Evolutionary conservation across 225 moss, liverwort and hornwort genomes (phyloP).

Genomic region (Antitrichia curtipendula): DNA sequence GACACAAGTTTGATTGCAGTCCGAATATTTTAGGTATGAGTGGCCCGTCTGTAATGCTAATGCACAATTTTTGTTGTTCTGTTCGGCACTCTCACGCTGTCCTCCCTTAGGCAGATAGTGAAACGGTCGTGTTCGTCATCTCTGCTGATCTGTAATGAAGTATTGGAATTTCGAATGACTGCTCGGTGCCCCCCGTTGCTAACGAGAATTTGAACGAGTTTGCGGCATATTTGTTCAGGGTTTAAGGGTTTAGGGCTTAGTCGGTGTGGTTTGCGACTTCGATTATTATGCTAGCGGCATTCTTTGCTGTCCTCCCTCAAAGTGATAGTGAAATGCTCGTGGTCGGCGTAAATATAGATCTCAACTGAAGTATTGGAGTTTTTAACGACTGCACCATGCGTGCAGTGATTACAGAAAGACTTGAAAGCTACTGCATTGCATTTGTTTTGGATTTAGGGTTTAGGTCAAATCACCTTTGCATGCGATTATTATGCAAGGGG

Average conservation of each 20-base stretch:
- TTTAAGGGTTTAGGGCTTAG: not conserved
- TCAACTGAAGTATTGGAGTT: not conserved
- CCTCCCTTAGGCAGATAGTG: not conserved
- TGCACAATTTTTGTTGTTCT: not conserved
- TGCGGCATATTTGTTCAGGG: not conserved
- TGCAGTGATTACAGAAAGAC: not conserved
- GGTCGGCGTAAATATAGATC: not conserved
- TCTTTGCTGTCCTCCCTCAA: not conserved
- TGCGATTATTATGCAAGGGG: not conserved
- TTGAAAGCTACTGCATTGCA: not conserved
- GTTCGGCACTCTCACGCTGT: not conserved
- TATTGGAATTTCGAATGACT: not conserved
- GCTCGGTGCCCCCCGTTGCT: not conserved
- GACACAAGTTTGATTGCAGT: not conserved
- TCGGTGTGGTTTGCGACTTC: not conserved
- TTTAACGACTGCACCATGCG: not conserved
- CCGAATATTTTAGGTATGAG: not conserved
- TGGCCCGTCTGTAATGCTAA: not conserved
- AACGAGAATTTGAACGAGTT: not conserved
- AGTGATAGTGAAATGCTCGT: not conserved
- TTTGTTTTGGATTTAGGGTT: not conserved
- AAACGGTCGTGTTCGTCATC: not conserved
- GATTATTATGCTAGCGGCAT: not conserved
- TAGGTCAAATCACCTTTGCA: not conserved
- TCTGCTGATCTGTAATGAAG: not conserved